Base-by-base conservation (phyloP, 2,329 filamentous ascomycete genomes). In the Endocalyx cinctus region DNA sequence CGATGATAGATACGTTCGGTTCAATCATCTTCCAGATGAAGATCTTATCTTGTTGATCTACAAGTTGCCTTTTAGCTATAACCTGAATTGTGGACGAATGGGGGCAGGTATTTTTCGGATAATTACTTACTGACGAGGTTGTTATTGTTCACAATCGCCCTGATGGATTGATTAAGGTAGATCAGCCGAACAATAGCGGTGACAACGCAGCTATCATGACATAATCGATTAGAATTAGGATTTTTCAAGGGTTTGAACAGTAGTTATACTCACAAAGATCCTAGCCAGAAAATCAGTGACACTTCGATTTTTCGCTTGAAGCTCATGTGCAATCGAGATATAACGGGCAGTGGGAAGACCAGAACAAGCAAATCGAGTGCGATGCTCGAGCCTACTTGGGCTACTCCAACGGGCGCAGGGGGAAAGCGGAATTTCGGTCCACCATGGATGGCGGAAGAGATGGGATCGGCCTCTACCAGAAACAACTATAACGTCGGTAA, bases 1-100 rank as follows among this genome's bases (percentile, higher is more conserved):
- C 38, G 6, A 41, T 27, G n/a, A 43, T 43, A 11, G 41, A 41
- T n/a, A 22, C 29, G 23, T 43, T 17, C 2, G 41, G 38, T 17
- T 43, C 41, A 8, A 43, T 7, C 10, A 41, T 17, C 4, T 34
- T 6, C 30, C 33, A 39, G 14, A 33, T 17, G 30, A 30, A 33
- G 12, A 27, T 17, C 16, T 17, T 2, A 12, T 14, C 18, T 19
- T 8, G 12, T n/a, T 12, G 10, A 17, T 29, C 10, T 17, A 23
- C 8, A 8, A 8, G 20, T n/a, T 23, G 20, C 8, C 20, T 23
- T 23, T n/a, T 23, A 23, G 20, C n/a, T n/a, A n/a, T n/a, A n/a
- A n/a, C n/a, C n/a, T n/a, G n/a, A n/a, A n/a, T n/a, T n/a, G n/a
- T n/a, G n/a, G n/a, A n/a, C n/a, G n/a, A n/a, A n/a, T n/a, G n/a